Conservation (phyloP, 2,329 filamentous ascomycete species). For the Metarhizium rileyi region DNA sequence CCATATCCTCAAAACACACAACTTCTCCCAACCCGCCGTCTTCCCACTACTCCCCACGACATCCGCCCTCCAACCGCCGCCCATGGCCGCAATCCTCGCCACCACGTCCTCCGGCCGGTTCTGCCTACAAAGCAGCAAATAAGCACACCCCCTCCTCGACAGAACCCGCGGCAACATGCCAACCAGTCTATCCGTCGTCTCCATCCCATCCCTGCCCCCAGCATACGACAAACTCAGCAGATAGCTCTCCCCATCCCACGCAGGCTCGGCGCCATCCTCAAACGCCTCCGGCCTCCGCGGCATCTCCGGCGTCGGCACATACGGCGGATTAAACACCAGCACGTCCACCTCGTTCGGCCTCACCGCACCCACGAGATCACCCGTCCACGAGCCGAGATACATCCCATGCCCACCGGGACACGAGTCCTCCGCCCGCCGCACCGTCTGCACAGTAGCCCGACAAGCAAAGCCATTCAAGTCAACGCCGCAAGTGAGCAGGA, state of each 20-base stretch:
- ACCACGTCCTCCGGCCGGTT: conserved; percentile 76
- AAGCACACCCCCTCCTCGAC: conserved; percentile 64
- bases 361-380: conserved; percentile 59
- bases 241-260: conserved; percentile 73
- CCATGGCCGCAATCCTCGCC: conserved; percentile 43
- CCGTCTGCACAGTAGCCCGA: conserved; percentile 61
- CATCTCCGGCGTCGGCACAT: conserved; percentile 76
- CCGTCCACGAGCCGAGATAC: conserved; percentile 58
- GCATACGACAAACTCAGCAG: conserved; percentile 81
- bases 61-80: conserved; percentile 58
- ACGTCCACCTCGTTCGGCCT: conserved; percentile 58
- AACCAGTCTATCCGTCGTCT: conserved; percentile 75
- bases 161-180: conserved; percentile 57
- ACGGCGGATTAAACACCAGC: conserved; percentile 92
- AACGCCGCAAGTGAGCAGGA: conserved; percentile 63
- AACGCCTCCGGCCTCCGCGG: conserved; percentile 40
- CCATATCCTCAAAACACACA: conserved; percentile 85
- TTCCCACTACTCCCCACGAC: conserved; percentile 76
- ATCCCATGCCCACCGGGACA: conserved; percentile 29
- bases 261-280: conserved; percentile 14
- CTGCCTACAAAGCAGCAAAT: conserved; percentile 81
- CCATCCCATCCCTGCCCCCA: conserved; percentile 86
- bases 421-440: conserved; percentile 33
- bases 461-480: conserved; percentile 86
- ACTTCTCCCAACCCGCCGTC: conserved; percentile 87